Conservation (phyloP, 2,329 filamentous ascomycete species). For the Scolecobasidium constrictum region DNA sequence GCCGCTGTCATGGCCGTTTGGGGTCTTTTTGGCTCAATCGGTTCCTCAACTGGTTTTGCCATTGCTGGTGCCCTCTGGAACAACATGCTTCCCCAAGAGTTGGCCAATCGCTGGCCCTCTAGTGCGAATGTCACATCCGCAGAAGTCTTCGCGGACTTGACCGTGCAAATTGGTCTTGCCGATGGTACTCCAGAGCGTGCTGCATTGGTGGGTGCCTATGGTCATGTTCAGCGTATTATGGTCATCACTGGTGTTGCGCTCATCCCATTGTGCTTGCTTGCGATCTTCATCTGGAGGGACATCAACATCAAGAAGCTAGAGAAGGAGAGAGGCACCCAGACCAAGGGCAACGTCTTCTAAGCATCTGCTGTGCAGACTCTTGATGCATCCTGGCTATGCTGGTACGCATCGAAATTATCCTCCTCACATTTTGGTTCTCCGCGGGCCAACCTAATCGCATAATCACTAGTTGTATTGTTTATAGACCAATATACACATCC, state of each 20-base stretch:
- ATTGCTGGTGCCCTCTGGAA: conserved; percentile 23
- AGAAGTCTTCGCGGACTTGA: conserved; percentile 4
- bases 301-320: conserved; percentile 23
- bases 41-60: conserved; percentile 17
- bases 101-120: not conserved
- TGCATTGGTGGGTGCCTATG: conserved; percentile 2
- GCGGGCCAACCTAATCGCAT: too few species aligned
- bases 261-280: conserved; percentile 15
- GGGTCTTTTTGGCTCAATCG: not conserved
- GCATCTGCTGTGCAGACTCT: too few species aligned
- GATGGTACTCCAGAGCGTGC: not conserved
- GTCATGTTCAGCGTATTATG: conserved; percentile 3
- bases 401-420: too few species aligned
- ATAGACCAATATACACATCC: too few species aligned
- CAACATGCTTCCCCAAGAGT: conserved; percentile 14
- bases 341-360: too few species aligned
- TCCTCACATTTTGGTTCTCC: too few species aligned
- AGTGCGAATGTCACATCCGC: not conserved
- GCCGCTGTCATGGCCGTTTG: conserved; percentile 19
- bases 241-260: conserved; percentile 1
- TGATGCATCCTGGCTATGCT: too few species aligned
- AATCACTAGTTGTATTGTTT: too few species aligned
- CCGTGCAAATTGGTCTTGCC: conserved; percentile 1
- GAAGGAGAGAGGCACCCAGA: too few species aligned
- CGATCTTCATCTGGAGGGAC: conserved; percentile 20